Base-by-base conservation (phyloP, 257 asterid genomes). In the Galeopsis tetrahit region DNA sequence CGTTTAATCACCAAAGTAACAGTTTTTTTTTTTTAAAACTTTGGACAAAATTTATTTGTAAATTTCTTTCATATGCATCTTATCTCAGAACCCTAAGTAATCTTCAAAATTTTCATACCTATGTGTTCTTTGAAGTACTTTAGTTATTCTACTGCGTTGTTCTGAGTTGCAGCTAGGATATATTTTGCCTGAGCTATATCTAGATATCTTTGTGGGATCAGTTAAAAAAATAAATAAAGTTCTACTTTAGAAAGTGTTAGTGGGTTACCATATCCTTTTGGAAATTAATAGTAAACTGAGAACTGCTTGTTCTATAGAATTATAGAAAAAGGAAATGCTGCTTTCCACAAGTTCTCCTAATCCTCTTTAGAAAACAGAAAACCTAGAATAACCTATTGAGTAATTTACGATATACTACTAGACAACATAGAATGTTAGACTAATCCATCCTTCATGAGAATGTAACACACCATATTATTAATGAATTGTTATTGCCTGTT, bases 1-100 rank as follows among this genome's bases (percentile, higher is more conserved):
- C 96, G 89, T 68, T 53, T 73, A 78, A 61, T 87, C 60, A 61
- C 90, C 75, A 91, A 92, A 96, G 99, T 94, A 63, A 55, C 71
- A 11, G 70, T 53, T 59, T 2, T 34, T 43, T 38, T 36, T 51
- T 21, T 21, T n/a, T n/a, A n/a, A 21, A 4, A 48, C 10, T 55
- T 57, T 6, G 68, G 42, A 10, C 44, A 32, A 5, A 53, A 44
- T 46, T 77, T 73, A 42, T 58, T 14, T 63, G 39, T 56, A 43
- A 61, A 52, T 48, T 56, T 10, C 51, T 39, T 60, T 53, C 62
- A 21, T 17, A 36, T 28, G 60, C 34, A 34, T 35, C 46, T 7
- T 33, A 40, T 43, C 58, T 63, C 9, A 42, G 78, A 66, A 14
- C 55, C 63, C 34, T 32, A 36, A 3, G 61, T 61, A 13, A n/a